Base-by-base conservation (phyloP, 257 asterid species). In the Solanum sitiens region DNA sequence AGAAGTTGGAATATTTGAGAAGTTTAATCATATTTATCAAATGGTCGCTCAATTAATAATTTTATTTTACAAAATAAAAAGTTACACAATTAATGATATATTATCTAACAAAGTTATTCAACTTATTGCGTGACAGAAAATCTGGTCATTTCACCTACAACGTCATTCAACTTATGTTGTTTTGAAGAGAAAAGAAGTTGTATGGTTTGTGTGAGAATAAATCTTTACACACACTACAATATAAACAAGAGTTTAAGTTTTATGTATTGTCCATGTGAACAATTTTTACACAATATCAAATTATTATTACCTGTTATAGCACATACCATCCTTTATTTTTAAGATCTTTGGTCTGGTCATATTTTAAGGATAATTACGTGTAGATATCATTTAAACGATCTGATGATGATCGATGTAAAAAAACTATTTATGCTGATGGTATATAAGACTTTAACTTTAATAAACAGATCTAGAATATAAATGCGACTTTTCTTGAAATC, bases 111-210 rank as follows among this genome's bases (percentile, higher is more conserved):
- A 50, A 50, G 8, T 50, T 21, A 50, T 21, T 50, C 21, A 50
- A 0, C 59, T 50, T 47, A 50, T 14, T 50, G 3, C 5, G 59
- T 15, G 21, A 50, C 8, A 5, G 0, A 4, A n/a, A 0, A 0
- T 50, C 61, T 50, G 3, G 1, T 50, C 21, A 50, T 50, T 50
- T 50, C 20, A 15, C 21, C 61, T 50, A 50, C 61, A 15, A 50
- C 3, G n/a, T 7, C 65, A 56, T 7, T 56, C 65, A 56, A 56
- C n/a, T 0, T 53, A 8, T 53, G n/a, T 56, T 53, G 23, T 53
- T 53, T 53, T 53, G 63, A 53, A 1, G 4, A 53, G 63, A 53
- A 53, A 53, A 53, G n/a, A 18, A 53, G 63, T 53, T 53, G 63
- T 16, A 1, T 23, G 0, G 1, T 53, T 0, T n/a, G n/a, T 53